These are phyloP conservation scores for Secale cereale DNA, from an alignment of 176 grass and related monocot genomes.

Conservation along the genomic window DNA sequence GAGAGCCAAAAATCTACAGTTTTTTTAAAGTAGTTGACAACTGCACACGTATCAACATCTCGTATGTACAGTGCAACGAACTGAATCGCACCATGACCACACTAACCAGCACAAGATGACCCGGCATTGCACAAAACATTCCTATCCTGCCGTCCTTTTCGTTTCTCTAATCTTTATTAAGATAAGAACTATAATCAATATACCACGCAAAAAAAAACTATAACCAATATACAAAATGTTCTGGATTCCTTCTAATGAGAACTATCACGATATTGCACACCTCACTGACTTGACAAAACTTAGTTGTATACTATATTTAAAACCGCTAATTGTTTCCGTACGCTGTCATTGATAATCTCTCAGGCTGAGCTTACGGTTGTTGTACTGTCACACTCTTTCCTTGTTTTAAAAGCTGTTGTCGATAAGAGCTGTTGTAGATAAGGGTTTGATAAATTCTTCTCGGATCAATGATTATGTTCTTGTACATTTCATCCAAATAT, in stretches of 20 bases:
- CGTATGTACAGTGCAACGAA: neutral
- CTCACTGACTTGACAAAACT: neutral
- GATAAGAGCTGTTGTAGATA: no score
- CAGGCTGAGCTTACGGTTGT: neutral
- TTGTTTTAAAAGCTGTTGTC: neutral
- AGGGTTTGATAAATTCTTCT: neutral
- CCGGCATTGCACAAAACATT: neutral
- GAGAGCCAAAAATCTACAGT: neutral
- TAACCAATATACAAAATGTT: neutral
- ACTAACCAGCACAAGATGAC: neutral
- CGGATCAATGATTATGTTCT: neutral
- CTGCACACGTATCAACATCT: neutral
- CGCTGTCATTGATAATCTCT: neutral
- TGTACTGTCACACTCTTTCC: neutral
- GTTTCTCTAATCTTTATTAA: neutral
- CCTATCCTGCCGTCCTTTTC: neutral
- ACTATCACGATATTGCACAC: neutral
- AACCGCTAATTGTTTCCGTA: neutral
- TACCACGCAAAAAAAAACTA: neutral
- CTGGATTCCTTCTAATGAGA: neutral
- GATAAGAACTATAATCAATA: neutral
- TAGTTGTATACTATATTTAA: no score
- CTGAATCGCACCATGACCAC: neutral
- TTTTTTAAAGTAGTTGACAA: neutral
- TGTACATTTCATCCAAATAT: neutral